Base-by-base conservation (phyloP, 2,329 filamentous ascomycete genomes). In the Bretziella fagacearum region DNA sequence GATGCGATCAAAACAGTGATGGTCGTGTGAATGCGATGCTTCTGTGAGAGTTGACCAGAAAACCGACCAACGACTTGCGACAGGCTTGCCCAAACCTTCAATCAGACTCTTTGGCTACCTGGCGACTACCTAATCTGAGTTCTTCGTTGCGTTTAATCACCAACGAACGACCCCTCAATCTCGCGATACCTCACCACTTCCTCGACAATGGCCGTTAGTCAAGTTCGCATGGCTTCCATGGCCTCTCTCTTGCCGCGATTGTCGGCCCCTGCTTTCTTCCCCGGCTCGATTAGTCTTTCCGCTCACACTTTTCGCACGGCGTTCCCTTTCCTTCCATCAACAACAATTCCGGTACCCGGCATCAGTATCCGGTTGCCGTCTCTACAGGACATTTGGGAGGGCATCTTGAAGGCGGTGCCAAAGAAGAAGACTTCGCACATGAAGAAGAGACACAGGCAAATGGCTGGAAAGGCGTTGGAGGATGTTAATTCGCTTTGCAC, bases 341-440 rank as follows among this genome's bases (percentile, higher is more conserved):
- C 77, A 26, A 65, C 73, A 13, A 65, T 79, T 51, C 65, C 75
- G 5, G 62, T 81, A 32, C 76, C 81, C 20, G 66, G 72, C 32
- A 67, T 84, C 53, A 70, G 77, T 54, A 58, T 70, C 49, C 65
- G 64, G 48, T 56, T 73, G 8, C 69, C 68, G 6, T 74, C 67
- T 43, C 65, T 94, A 18, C 78, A 75, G 48, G 83, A 82, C 53
- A 78, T 98, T 57, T 96, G 89, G 89, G 89, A 95, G 55, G 86
- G 84, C 4, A 74, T 98, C 39, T 70, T 98, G 55, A 79, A 79
- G 54, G 91, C 91, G 1, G 91, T 96, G 13, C 91, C 91, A 4
- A 98, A 98, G 73, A 96, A 94, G 69, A 98, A 96, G 74, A 93
- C 86, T 27, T 95, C 89, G 35, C 85, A 98, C 63, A 84, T 84